A percentile compares a stretch with the other conserved stretches of the same genome.
Conservation (phyloP, 306 rosid species). For the Nissolia schottii region DNA sequence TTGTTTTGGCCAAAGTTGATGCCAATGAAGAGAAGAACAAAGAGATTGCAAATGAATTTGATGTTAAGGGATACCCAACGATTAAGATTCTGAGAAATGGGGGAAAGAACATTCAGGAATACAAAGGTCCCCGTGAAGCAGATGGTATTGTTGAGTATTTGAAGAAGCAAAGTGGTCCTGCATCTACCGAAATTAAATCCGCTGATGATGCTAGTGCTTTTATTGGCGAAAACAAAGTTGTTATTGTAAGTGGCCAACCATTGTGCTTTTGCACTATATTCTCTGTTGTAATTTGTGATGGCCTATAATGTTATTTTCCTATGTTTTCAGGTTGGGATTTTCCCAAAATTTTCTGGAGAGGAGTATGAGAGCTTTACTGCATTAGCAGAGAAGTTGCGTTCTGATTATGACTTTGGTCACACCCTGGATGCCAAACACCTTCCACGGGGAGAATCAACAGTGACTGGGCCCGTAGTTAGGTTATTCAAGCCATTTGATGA, state of each 20-base stretch:
- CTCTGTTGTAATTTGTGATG: background rate
- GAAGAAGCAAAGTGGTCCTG: constrained; percentile 87
- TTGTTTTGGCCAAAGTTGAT: constrained; percentile 79
- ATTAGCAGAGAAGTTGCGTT: constrained; percentile 73
- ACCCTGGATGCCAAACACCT: constrained; percentile 75
- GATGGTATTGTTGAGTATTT: constrained; percentile 79
- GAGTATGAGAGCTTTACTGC: constrained; percentile 58
- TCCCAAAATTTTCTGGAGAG: constrained; percentile 75
- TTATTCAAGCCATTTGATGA: constrained; percentile 94
- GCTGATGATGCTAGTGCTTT: constrained; percentile 56
- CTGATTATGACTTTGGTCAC: constrained; percentile 85
- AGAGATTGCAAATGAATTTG: constrained; percentile 52
- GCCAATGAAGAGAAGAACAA: constrained; percentile 64
- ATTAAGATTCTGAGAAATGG: constrained; percentile 79
- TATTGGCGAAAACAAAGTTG: constrained; percentile 58
- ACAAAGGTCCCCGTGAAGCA: constrained; percentile 90
- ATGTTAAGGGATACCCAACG: constrained; percentile 74
- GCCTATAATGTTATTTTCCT: background rate
- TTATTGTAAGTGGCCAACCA: constrained; percentile 47
- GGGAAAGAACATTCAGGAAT: constrained; percentile 72
- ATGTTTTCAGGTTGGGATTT: constrained; percentile 71
- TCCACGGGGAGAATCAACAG: constrained; percentile 87
- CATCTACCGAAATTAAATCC: constrained; percentile 66
- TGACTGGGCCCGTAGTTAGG: constrained; percentile 68
- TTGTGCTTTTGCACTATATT: background rate